Conservation (phyloP, 768 basidiomycete species). For the Boletus coccyginus region DNA sequence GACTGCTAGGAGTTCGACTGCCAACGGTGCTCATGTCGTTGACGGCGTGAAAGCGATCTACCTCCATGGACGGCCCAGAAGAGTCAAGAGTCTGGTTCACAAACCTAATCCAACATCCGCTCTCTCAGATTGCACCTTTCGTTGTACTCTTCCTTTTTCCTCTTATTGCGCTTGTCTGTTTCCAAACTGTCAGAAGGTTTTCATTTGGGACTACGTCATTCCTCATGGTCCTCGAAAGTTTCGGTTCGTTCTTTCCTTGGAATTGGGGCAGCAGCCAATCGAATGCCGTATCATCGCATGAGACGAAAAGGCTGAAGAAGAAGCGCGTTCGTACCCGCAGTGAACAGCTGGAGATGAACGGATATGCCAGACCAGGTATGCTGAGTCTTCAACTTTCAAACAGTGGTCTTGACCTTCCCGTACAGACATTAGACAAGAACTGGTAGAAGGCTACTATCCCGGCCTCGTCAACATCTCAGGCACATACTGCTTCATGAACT, state of each 20-base stretch:
- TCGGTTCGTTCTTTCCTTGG: constrained; percentile 61
- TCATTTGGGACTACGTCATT: constrained; percentile 26
- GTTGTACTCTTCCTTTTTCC: constrained; percentile 48
- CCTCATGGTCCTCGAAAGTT: constrained; percentile 56
- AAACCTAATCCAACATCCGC: constrained; percentile 35
- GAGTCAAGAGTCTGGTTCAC: constrained; percentile 39
- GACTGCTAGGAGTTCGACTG: constrained; percentile 15
- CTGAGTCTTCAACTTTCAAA: not conserved
- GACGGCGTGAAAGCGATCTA: constrained; percentile 23
- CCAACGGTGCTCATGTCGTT: constrained; percentile 28
- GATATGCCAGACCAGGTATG: constrained; percentile 31
- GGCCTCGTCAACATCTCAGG: constrained; percentile 95
- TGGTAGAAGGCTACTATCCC: constrained; percentile 59
- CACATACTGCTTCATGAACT: constrained; percentile 97
- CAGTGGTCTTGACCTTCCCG: not conserved
- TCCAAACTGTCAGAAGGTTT: constrained; percentile 31
- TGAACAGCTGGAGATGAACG: constrained; percentile 53
- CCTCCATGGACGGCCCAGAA: constrained; percentile 46
- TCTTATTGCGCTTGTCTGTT: constrained; percentile 30
- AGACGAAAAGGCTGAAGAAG: constrained; percentile 47
- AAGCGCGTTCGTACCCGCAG: constrained; percentile 50
- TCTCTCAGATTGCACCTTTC: constrained; percentile 57
- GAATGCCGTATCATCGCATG: constrained; percentile 22
- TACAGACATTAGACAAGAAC: constrained; percentile 25
- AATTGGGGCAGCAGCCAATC: constrained; percentile 46